phyloP scores from a whole-genome alignment of 2,329 filamentous ascomycete genomes.

The Colletotrichum tropicale region DNA sequence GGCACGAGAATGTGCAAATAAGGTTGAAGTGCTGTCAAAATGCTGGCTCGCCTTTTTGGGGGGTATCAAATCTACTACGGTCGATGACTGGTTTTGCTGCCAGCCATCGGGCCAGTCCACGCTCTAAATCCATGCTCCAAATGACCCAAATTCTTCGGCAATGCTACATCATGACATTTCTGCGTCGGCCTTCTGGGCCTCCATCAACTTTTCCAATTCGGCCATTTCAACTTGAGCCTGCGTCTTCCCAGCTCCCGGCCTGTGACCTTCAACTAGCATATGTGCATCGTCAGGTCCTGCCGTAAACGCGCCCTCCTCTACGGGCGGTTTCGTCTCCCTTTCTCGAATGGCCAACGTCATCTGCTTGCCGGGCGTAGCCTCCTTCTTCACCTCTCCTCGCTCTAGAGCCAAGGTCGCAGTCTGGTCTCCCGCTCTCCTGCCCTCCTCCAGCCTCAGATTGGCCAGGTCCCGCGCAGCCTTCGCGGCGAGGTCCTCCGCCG shows the following conservation, averaged over 20 bases:
- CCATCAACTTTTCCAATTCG: neutral
- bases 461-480: slow-evolving; percentile 40
- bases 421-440: slow-evolving; percentile 42
- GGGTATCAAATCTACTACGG: slow-evolving; percentile 14
- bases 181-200: slow-evolving; percentile 26
- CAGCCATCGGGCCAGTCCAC: neutral
- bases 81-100: neutral
- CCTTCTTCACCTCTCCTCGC: slow-evolving; percentile 39
- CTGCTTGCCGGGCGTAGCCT: slow-evolving; percentile 26
- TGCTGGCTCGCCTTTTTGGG: neutral
- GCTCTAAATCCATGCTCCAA: neutral
- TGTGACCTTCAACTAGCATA: slow-evolving; percentile 57
- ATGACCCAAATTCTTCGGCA: neutral
- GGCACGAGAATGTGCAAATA: neutral
- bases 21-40: neutral
- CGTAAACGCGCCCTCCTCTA: slow-evolving; percentile 9
- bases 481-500: slow-evolving; percentile 45
- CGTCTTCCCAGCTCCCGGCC: slow-evolving; percentile 17
- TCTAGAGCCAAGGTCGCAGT: slow-evolving; percentile 54
- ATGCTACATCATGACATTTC: neutral
- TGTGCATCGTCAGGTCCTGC: slow-evolving; percentile 39
- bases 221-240: slow-evolving; percentile 33
- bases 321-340: slow-evolving; percentile 45
- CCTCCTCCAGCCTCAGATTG: slow-evolving; percentile 48
- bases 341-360: slow-evolving; percentile 57